Evolutionary conservation across 768 basidiomycete species (phyloP).

Genomic region (Ephemerocybe angulata): DNA sequence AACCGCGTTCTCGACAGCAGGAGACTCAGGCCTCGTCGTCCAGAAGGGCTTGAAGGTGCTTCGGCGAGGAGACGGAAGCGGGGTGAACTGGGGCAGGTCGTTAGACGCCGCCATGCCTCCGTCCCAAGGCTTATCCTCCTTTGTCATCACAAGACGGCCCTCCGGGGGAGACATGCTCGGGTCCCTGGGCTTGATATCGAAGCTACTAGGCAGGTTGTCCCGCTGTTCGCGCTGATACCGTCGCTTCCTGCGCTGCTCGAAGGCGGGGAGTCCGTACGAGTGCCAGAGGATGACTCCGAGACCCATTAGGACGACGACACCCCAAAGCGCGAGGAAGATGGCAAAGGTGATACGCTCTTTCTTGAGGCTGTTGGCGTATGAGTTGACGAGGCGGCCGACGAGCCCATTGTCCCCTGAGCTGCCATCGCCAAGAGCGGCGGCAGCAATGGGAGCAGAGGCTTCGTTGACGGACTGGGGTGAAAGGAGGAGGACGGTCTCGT

Average conservation of each 20-base stretch:
- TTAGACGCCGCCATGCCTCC: constrained; percentile 1
- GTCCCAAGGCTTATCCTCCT: constrained; percentile 12
- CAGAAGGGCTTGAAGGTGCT: constrained; percentile 34
- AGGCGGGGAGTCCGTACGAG: constrained; percentile 48
- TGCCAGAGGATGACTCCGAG: constrained; percentile 69
- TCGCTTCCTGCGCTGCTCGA: constrained; percentile 45
- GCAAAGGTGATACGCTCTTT: constrained; percentile 82
- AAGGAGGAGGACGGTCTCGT: constrained; percentile 71
- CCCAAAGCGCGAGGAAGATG: constrained; percentile 84
- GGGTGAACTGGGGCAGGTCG: constrained; percentile 36
- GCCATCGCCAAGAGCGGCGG: constrained; percentile 70
- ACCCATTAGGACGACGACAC: constrained; percentile 77
- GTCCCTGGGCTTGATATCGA: constrained; percentile 34
- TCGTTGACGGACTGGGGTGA: constrained; percentile 71
- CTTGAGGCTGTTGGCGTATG: constrained; percentile 68
- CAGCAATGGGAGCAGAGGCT: constrained; percentile 73
- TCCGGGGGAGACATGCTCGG: not conserved
- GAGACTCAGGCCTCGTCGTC: constrained; percentile 14
- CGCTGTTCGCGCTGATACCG: constrained; percentile 53
- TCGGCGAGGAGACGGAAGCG: constrained; percentile 41
- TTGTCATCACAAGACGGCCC: not conserved
- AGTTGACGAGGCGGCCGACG: constrained; percentile 66
- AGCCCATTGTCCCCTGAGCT: constrained; percentile 53
- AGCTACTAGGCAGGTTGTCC: constrained; percentile 38
- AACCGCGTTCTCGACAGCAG: not conserved